phyloP scores from a whole-genome alignment of 1,284 basidiomycete species.

The Puccinia hordei region DNA sequence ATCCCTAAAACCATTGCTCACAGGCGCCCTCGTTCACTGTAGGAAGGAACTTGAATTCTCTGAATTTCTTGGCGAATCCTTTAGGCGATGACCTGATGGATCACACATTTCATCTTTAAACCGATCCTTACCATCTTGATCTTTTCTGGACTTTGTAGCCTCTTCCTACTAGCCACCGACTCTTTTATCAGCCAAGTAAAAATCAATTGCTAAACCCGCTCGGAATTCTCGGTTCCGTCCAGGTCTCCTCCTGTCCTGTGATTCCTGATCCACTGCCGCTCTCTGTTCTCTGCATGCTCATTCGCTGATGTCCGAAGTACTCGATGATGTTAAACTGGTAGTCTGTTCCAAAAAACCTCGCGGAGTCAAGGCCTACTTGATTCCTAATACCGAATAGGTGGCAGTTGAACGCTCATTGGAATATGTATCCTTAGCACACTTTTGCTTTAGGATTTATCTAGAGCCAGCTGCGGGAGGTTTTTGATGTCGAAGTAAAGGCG shows the following conservation, averaged over 20 bases:
- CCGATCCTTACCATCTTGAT: no score
- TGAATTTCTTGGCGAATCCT: conserved; percentile 40
- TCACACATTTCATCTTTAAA: conserved; percentile 9
- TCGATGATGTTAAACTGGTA: conserved; percentile 39
- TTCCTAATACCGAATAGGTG: background rate
- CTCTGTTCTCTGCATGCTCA: no score
- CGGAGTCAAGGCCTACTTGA: background rate
- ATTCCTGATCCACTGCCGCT: background rate
- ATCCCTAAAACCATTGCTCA: conserved; percentile 43
- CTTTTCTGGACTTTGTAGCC: background rate
- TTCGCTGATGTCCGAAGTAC: background rate
- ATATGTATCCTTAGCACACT: background rate
- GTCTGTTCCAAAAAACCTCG: conserved; percentile 27
- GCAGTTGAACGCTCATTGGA: background rate
- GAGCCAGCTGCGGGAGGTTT: conserved; percentile 18
- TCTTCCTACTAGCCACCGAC: no score
- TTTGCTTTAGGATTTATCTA: background rate
- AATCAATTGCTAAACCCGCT: no score
- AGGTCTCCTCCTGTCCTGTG: background rate
- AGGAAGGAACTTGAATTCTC: conserved; percentile 41
- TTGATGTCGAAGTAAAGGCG: conserved; percentile 27
- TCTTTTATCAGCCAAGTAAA: no score
- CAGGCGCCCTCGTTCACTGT: conserved; percentile 44
- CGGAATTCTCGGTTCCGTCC: no score
- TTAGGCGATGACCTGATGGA: conserved; percentile 44